A percentile compares a stretch with the other conserved stretches of the same genome.
Conservation (phyloP, 371 early-diverging fungal genomes). For the Sporodiniella umbellata region DNA sequence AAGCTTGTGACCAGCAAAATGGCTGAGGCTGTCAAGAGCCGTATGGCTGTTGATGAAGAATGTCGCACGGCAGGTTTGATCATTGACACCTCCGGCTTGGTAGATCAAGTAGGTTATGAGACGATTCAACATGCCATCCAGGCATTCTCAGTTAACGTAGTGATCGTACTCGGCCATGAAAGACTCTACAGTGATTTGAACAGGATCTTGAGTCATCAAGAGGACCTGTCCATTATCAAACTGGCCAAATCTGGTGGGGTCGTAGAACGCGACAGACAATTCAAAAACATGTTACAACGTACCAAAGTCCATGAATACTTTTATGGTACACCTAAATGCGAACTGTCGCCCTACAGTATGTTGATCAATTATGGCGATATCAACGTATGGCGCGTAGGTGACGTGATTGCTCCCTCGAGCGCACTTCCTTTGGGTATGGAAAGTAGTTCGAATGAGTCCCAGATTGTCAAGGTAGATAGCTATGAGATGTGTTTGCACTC, state of each 20-base stretch:
- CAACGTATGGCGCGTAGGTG: constrained; percentile 78
- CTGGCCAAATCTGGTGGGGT: constrained; percentile 93
- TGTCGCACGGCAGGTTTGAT: constrained; percentile 65
- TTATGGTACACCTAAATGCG: constrained; percentile 79
- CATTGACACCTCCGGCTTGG: constrained; percentile 65
- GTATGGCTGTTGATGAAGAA: constrained; percentile 63
- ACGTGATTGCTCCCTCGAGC: constrained; percentile 86
- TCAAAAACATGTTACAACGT: constrained; percentile 66
- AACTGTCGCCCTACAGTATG: constrained; percentile 82
- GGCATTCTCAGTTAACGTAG: constrained; percentile 65
- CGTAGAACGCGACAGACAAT: constrained; percentile 78
- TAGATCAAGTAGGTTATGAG: constrained; percentile 64
- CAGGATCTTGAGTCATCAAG: constrained; percentile 45
- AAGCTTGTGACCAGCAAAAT: constrained; percentile 58
- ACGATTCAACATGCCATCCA: constrained; percentile 65
- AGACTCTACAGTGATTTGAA: constrained; percentile 84
- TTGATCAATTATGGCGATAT: constrained; percentile 77
- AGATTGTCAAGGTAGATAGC: constrained; percentile 78
- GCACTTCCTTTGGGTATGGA: constrained; percentile 91
- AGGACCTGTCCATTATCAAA: constrained; percentile 70
- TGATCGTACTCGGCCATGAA: constrained; percentile 93
- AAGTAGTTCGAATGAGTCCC: constrained; percentile 72
- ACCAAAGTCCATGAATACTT: constrained; percentile 89
- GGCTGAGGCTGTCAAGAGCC: constrained; percentile 60
- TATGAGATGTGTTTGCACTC: constrained; percentile 84